Evolutionary conservation across 208 protist species (phyloP), one percentile per base, ranked within the genome.

Genomic region (Angomonas ambiguus): DNA sequence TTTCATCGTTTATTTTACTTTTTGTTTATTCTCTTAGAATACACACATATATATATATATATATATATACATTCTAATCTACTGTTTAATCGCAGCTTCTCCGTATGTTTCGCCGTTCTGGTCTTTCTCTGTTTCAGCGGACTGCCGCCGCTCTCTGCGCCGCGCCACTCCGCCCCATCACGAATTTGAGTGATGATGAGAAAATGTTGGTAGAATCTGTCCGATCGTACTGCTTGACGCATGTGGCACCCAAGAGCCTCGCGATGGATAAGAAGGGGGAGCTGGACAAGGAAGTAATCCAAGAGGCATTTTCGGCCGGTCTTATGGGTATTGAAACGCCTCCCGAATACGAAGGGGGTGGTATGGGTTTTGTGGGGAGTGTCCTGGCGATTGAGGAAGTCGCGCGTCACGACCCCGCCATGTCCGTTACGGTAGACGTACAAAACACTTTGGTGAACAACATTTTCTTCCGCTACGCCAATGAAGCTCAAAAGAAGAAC

Each of bases 391-490:
- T 94, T 67, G 91, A 96, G 74, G 87, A 96, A 67, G 55, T 94
- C 1, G 91, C 94, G 8, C 91, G 88, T 30, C 77, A 92, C 42
- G 94, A 97, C 70, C 87, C 91, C 2, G 72, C 89, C 11, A 70
- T 97, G 25, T 83, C 84, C 1, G 88, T 96, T 22, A 85, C 86
- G 35, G 87, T 95, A 1, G 92, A 97, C 68, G 91, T 97, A 25
- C 94, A 97, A 55, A 96, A 94, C 72, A 97, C 93, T 0, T 82
- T 97, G 5, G 80, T 96, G 20, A 96, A 95, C 78, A 93, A 88
- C 67, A 80, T 87, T 33, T 87, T 97, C 69, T 84, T 86, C 70
- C 66, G 75, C 58, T 85, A 80, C 67, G 95, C 83, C 11, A 97
- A 65, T 27, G 74, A 95, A 18, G 76, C 76, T 6, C 87, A 92